These are phyloP conservation scores for Brasenia schreberi DNA, from an alignment of 164 flowering plant genomes.

Conservation along the genomic window DNA sequence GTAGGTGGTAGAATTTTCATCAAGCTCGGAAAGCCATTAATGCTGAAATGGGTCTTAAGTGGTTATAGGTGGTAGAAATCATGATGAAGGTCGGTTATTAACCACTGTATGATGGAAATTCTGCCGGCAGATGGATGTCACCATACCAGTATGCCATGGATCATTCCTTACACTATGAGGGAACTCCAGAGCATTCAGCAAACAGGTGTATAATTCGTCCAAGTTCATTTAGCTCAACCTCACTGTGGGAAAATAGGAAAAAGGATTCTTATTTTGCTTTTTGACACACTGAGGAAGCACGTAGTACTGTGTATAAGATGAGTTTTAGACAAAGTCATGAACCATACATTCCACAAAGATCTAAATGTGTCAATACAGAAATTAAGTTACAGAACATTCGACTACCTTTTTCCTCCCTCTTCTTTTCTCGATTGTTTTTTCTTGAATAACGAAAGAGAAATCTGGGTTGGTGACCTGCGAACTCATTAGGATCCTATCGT, in stretches of 20 bases:
- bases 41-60: slow-evolving; percentile 86
- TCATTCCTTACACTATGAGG: not conserved
- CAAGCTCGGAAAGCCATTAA: slow-evolving; percentile 62
- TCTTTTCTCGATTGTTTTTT: no score
- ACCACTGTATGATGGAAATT: slow-evolving; percentile 18
- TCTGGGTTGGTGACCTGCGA: no score
- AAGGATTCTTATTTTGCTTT: not conserved
- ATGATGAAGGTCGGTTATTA: slow-evolving; percentile 17
- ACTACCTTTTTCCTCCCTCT: no score
- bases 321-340: not conserved
- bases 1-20: slow-evolving; percentile 81
- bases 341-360: not conserved
- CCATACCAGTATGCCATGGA: not conserved
- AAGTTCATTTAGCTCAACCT: not conserved
- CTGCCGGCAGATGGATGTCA: not conserved
- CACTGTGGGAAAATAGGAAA: not conserved
- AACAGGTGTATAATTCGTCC: not conserved
- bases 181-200: not conserved
- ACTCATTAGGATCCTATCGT: no score
- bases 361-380: not conserved
- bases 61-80: slow-evolving; percentile 63
- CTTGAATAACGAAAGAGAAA: no score
- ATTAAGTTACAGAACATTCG: not conserved
- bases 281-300: not conserved
- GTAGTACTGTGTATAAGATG: not conserved